A percentile compares a stretch with the other conserved stretches of the same genome.
Conservation (phyloP, 176 grass and related monocot genomes). For the Oryza coarctata region DNA sequence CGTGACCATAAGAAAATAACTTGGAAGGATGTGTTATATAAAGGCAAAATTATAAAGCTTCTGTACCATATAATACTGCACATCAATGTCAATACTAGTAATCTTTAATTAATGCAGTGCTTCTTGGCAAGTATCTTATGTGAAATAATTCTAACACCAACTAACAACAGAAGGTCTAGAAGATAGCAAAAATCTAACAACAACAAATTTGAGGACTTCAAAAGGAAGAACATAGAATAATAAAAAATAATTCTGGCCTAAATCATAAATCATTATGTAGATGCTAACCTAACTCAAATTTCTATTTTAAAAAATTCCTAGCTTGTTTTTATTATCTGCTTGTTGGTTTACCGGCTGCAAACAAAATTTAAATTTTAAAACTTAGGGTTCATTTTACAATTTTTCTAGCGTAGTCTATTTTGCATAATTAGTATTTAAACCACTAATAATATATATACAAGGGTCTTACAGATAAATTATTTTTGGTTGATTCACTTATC, state of each 20-base stretch:
- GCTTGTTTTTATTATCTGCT: too few relatives aligned
- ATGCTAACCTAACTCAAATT: not conserved
- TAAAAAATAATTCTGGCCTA: too few relatives aligned
- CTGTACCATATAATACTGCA: not conserved
- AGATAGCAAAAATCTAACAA: not conserved
- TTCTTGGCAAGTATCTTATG: not conserved
- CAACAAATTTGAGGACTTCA: not conserved
- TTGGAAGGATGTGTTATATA: not conserved
- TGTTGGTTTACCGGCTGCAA: too few relatives aligned
- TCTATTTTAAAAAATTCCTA: not conserved
- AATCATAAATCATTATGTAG: not conserved
- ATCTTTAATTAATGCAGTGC: not conserved
- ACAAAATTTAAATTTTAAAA: too few relatives aligned
- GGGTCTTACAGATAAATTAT: too few relatives aligned
- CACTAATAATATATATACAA: too few relatives aligned
- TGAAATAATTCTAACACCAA: not conserved
- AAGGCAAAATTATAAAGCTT: not conserved
- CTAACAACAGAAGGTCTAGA: not conserved
- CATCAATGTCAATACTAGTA: not conserved
- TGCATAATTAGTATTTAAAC: too few relatives aligned
- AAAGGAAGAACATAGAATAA: not conserved
- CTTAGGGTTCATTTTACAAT: too few relatives aligned
- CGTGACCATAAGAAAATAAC: not conserved
- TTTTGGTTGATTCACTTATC: too few relatives aligned
- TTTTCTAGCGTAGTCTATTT: too few relatives aligned